Percentiles rank a stretch among this genome's conserved stretches.
Evolutionary conservation across 176 grass and related monocot genomes (phyloP).

Genomic region (Zizania latifolia): DNA sequence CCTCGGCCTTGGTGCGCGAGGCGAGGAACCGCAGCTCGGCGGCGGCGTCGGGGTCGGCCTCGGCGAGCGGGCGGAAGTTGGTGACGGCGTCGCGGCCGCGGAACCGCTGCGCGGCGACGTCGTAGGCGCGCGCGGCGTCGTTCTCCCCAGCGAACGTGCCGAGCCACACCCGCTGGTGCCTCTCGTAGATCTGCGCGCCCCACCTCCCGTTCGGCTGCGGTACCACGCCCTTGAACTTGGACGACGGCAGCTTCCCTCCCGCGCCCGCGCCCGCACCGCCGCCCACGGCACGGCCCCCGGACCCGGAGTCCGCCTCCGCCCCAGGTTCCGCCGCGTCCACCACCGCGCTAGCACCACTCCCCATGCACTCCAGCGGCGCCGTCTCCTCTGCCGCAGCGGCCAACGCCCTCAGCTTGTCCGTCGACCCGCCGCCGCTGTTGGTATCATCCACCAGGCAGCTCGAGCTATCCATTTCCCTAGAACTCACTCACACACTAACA

Average conservation of each 20-base stretch:
- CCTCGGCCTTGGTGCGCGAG: constrained; percentile 70
- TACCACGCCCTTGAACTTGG: constrained; percentile 82
- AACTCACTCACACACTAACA: neutral
- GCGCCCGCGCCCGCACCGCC: neutral
- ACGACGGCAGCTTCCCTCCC: constrained; percentile 60
- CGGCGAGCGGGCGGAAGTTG: constrained; percentile 73
- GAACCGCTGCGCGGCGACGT: constrained; percentile 85
- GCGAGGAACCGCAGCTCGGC: constrained; percentile 65
- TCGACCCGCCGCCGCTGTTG: constrained; percentile 6
- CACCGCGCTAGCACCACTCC: constrained; percentile 49
- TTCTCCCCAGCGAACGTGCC: constrained; percentile 74
- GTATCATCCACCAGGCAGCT: constrained; percentile 52
- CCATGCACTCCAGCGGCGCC: constrained; percentile 31
- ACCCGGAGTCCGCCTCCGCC: constrained; percentile 35
- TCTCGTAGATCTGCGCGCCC: constrained; percentile 99
- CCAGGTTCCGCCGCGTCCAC: constrained; percentile 44
- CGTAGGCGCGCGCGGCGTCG: constrained; percentile 75
- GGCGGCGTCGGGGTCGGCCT: constrained; percentile 34
- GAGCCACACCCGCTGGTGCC: constrained; percentile 94
- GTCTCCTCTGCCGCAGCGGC: neutral
- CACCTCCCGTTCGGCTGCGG: constrained; percentile 98
- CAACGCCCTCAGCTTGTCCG: constrained; percentile 42
- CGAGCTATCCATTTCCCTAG: constrained; percentile 37
- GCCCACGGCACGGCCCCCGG: neutral
- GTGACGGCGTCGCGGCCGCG: constrained; percentile 90